These are phyloP conservation scores for Termitomyces titanicus DNA, from an alignment of 768 basidiomycete species.

Conservation along the genomic window DNA sequence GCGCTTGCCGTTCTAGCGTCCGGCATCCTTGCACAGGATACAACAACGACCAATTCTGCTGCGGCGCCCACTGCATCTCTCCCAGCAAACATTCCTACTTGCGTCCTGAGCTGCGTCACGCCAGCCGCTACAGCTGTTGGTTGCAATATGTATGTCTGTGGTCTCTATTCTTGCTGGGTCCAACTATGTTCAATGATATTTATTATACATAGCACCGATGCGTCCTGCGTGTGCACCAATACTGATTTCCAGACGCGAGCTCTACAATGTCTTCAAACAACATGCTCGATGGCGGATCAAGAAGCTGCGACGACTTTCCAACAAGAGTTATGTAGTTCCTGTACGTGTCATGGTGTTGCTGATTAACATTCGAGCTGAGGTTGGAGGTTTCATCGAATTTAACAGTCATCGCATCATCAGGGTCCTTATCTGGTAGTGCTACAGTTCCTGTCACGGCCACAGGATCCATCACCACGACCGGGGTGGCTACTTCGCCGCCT, in stretches of 20 bases:
- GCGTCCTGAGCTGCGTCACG: slow-evolving; percentile 7
- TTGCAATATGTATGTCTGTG: background rate
- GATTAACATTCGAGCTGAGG: too few relatives aligned
- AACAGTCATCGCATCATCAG: too few relatives aligned
- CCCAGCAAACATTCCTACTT: slow-evolving; percentile 1
- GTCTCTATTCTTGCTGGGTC: too few relatives aligned
- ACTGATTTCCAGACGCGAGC: slow-evolving; percentile 16
- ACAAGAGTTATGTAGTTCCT: too few relatives aligned
- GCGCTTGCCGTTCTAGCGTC: slow-evolving; percentile 5
- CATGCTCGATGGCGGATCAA: too few relatives aligned
- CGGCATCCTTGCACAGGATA: slow-evolving; percentile 2
- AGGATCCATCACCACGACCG: too few relatives aligned
- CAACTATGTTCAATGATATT: background rate
- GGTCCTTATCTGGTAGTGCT: too few relatives aligned
- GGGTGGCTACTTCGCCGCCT: too few relatives aligned
- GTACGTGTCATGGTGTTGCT: too few relatives aligned
- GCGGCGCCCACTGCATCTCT: background rate
- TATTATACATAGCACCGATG: slow-evolving; percentile 4
- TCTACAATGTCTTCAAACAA: slow-evolving; percentile 12
- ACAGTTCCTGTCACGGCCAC: too few relatives aligned
- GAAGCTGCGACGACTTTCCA: too few relatives aligned
- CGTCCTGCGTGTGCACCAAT: slow-evolving; percentile 14
- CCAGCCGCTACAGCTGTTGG: slow-evolving; percentile 5
- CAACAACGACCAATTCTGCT: background rate
- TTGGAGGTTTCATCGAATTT: too few relatives aligned